Base-by-base conservation (phyloP, 352 stramenopile species). In the Discostella stelligera region DNA sequence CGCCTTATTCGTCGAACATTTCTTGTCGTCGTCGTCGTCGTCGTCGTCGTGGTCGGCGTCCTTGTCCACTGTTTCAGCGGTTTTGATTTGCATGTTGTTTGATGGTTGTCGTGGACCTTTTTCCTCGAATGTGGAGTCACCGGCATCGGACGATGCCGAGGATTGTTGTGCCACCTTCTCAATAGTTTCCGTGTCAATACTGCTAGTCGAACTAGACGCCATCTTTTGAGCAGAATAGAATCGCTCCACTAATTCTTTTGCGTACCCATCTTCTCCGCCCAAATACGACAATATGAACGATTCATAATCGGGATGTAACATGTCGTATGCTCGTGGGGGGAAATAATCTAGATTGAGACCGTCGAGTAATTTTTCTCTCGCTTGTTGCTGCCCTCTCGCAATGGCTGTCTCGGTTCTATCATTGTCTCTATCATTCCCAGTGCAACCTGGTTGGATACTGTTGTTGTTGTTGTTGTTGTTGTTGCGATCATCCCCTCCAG, bases 271-370 rank as follows among this genome's bases (percentile, higher is more conserved):
- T 8, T 13, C 11, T 4, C 77, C 74, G 61, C 71, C 82, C 39
- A 81, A 74, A 74, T 91, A 91, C 3, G 70, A 61, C 23, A 85
- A 56, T 37, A 87, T 77, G 77, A 93, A 89, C 0, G 88, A 74
- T 50, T 91, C 78, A 70, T 89, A 88, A 79, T 92, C 86, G 13
- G 78, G 70, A 25, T 80, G 66, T 32, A 80, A 50, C 11, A 70
- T 46, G 56, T 82, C 74, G 68, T 71, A 82, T 7, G 74, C 74
- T 30, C 74, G 54, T 50, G 25, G 13, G 30, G 52, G 41, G 27
- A 78, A 82, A 66, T 76, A 82, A 16, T 77, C 67, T 1, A 39
- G 11, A 30, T 77, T 82, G 23, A 74, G 68, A 32, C 71, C 67
- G 18, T 68, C 48, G 7, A 75, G 44, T 16, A 75, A 48, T 27